phyloP scores from a whole-genome alignment of 1,284 basidiomycete genomes.

The Cystobasidiaceae sp. region DNA sequence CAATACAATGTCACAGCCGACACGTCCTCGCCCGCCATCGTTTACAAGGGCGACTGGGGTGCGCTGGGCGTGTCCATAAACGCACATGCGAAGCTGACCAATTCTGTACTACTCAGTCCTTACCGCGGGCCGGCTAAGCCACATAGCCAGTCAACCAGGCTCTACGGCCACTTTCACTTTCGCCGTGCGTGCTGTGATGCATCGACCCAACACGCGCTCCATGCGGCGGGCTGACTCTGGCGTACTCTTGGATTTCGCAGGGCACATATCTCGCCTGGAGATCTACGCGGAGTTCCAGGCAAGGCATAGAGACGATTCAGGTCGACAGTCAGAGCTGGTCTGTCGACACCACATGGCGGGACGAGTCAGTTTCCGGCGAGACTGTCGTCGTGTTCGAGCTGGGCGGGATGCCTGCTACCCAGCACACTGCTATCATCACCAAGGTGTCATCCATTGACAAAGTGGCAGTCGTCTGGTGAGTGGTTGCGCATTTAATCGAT shows the following conservation, averaged over 20 bases:
- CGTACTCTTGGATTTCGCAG: neutral
- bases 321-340: neutral
- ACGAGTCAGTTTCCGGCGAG: neutral
- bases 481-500: neutral
- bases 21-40: neutral
- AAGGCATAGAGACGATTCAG: neutral
- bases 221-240: too few species aligned
- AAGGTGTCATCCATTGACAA: neutral
- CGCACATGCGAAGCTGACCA: too few species aligned
- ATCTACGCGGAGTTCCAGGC: conserved; percentile 1
- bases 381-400: conserved; percentile 6
- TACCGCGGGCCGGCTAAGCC: neutral
- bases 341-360: conserved; percentile 3
- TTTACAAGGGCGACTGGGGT: neutral
- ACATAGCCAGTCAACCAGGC: neutral
- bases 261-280: neutral
- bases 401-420: neutral
- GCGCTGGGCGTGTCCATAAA: neutral
- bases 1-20: neutral
- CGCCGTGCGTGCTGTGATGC: neutral
- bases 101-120: neutral
- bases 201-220: too few species aligned
- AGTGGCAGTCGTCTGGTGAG: conserved; percentile 4
- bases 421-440: neutral
- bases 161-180: conserved; percentile 5